Evolutionary conservation across 1,284 basidiomycete species (phyloP).

Genomic region (Cystobasidium pallidum): DNA sequence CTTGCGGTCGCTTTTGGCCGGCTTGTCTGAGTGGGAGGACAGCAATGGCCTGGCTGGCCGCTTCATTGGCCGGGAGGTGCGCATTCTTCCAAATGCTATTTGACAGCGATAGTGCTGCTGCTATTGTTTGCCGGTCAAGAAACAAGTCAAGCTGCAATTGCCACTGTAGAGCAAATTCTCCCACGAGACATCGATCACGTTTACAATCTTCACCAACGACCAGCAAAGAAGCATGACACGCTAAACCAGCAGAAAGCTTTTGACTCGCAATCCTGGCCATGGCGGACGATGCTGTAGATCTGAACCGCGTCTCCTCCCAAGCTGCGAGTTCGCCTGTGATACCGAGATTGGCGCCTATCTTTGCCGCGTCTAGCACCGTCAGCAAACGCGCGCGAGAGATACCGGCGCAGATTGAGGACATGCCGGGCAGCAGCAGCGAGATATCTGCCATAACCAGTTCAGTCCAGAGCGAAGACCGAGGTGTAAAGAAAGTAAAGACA

Average conservation of each 20-base stretch:
- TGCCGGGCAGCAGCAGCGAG: background rate
- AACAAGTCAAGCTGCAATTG: background rate
- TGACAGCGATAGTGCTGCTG: background rate
- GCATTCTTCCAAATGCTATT: conserved; percentile 9
- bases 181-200: conserved; percentile 6
- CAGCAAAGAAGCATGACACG: background rate
- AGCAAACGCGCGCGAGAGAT: conserved; percentile 25
- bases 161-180: conserved; percentile 17
- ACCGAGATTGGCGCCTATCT: conserved; percentile 27
- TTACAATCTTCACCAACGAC: background rate
- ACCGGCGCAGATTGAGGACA: background rate
- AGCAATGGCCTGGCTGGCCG: conserved; percentile 33
- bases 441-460: background rate
- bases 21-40: background rate
- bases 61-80: conserved; percentile 41
- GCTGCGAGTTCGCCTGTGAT: background rate
- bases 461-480: background rate
- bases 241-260: background rate
- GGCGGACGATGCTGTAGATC: background rate
- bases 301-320: background rate
- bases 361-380: conserved; percentile 8
- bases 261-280: background rate
- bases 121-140: background rate
- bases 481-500: conserved; percentile 8
- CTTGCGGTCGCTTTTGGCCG: conserved; percentile 15